These are phyloP conservation scores for Stereum hirsutum DNA, from an alignment of 1,284 basidiomycete genomes.

Conservation along the genomic window DNA sequence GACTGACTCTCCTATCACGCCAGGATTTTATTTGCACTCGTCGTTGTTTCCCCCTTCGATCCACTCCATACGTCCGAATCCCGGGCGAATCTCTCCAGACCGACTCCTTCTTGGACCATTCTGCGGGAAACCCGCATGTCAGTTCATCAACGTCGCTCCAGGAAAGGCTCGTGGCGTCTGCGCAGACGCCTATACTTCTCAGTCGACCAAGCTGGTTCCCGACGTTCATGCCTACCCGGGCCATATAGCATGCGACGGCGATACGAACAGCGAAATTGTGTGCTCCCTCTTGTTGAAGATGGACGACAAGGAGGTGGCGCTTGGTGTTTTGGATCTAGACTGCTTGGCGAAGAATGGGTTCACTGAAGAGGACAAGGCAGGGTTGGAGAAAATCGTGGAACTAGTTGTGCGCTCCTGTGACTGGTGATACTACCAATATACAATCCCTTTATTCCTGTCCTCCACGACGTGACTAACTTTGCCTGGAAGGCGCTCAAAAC, in stretches of 20 bases:
- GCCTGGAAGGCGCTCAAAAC: background rate
- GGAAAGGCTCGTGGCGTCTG: conserved; percentile 69
- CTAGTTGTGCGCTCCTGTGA: conserved; percentile 50
- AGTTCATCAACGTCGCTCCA: conserved; percentile 57
- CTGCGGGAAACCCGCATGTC: conserved; percentile 83
- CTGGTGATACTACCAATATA: conserved; percentile 38
- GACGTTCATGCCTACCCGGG: conserved; percentile 78
- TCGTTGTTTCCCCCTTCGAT: conserved; percentile 49
- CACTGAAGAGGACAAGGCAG: conserved; percentile 61
- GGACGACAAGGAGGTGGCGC: conserved; percentile 24
- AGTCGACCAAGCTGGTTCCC: conserved; percentile 50
- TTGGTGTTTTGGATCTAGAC: conserved; percentile 84
- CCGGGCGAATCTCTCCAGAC: conserved; percentile 7
- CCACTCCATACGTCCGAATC: conserved; percentile 5
- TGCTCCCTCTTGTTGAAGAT: conserved; percentile 51
- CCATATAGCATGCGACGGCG: conserved; percentile 85
- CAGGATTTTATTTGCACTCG: conserved; percentile 79
- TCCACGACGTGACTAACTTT: no score
- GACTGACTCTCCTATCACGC: conserved; percentile 1
- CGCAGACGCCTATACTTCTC: conserved; percentile 61
- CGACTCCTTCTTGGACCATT: conserved; percentile 73
- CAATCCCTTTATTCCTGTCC: background rate
- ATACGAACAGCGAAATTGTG: conserved; percentile 83
- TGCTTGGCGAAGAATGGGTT: conserved; percentile 69
- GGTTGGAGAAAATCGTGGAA: conserved; percentile 61